These are phyloP conservation scores for Pyracantha coccinea DNA, from an alignment of 331 rosid species.

Conservation along the genomic window DNA sequence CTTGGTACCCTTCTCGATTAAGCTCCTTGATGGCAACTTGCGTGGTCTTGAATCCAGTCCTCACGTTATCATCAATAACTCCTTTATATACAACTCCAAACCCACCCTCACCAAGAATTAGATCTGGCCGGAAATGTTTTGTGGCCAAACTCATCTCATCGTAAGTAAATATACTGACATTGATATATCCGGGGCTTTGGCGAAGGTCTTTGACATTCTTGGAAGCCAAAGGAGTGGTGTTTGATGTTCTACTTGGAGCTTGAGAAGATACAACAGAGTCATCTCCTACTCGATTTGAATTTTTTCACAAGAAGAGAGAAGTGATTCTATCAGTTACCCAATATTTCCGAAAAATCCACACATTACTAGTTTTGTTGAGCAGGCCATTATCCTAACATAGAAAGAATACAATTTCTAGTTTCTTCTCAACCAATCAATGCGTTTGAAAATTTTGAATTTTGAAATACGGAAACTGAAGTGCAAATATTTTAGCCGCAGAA, in stretches of 20 bases:
- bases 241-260: conserved; percentile 4
- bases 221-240: conserved; percentile 27
- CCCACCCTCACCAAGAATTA: conserved; percentile 87
- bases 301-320: neutral
- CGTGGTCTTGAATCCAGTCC: conserved; percentile 40
- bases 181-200: conserved; percentile 45
- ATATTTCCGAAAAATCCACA: neutral
- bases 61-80: conserved; percentile 60
- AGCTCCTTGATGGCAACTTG: conserved; percentile 93
- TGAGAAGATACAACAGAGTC: conserved; percentile 19
- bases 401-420: neutral
- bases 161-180: conserved; percentile 60
- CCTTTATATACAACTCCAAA: conserved; percentile 95
- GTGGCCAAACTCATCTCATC: conserved; percentile 70
- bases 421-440: neutral
- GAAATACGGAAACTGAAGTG: neutral
- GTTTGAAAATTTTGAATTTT: neutral
- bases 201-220: conserved; percentile 77
- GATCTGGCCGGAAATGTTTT: conserved; percentile 68
- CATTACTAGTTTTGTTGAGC: neutral
- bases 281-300: conserved; percentile 23
- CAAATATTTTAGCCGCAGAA: neutral
- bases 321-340: neutral
- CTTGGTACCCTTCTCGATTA: conserved; percentile 91
- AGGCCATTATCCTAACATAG: neutral